Percentiles rank a stretch among this genome's conserved stretches.
Evolutionary conservation across 805 yeast genomes (phyloP).

Genomic region (Wickerhamomyces pijperi): DNA sequence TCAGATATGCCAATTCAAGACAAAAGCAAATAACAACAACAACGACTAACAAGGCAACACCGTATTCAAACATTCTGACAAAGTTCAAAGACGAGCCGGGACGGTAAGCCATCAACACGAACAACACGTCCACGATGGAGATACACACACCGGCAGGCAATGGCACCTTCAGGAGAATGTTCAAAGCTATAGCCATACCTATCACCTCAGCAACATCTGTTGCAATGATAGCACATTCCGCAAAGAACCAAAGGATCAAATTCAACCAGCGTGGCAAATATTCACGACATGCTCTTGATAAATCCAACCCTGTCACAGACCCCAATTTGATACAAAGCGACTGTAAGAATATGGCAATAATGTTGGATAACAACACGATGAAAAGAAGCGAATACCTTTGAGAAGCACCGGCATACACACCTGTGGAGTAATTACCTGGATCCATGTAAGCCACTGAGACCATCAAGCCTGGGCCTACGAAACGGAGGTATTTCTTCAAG

Average conservation of each 20-base stretch:
- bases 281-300: slow-evolving; percentile 73
- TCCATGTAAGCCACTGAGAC: slow-evolving; percentile 89
- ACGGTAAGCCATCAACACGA: slow-evolving; percentile 69
- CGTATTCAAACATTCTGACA: slow-evolving; percentile 62
- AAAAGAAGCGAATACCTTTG: slow-evolving; percentile 66
- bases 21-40: slow-evolving; percentile 73
- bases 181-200: slow-evolving; percentile 82
- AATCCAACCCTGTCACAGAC: slow-evolving; percentile 79
- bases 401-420: slow-evolving; percentile 80
- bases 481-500: slow-evolving; percentile 45
- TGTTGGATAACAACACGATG: slow-evolving; percentile 63
- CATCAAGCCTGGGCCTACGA: slow-evolving; percentile 82
- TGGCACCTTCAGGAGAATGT: slow-evolving; percentile 66
- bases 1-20: slow-evolving; percentile 54
- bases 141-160: slow-evolving; percentile 67
- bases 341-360: slow-evolving; percentile 77
- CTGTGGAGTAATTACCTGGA: slow-evolving; percentile 88
- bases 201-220: slow-evolving; percentile 93
- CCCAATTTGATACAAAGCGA: slow-evolving; percentile 78
- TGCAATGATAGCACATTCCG: slow-evolving; percentile 82
- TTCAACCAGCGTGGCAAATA: slow-evolving; percentile 63
- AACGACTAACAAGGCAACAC: slow-evolving; percentile 61
- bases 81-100: slow-evolving; percentile 67
- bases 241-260: slow-evolving; percentile 53
- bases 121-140: slow-evolving; percentile 71